phyloP scores from a whole-genome alignment of 2,329 filamentous ascomycete species.

The Chaetomiaceae sp. region DNA sequence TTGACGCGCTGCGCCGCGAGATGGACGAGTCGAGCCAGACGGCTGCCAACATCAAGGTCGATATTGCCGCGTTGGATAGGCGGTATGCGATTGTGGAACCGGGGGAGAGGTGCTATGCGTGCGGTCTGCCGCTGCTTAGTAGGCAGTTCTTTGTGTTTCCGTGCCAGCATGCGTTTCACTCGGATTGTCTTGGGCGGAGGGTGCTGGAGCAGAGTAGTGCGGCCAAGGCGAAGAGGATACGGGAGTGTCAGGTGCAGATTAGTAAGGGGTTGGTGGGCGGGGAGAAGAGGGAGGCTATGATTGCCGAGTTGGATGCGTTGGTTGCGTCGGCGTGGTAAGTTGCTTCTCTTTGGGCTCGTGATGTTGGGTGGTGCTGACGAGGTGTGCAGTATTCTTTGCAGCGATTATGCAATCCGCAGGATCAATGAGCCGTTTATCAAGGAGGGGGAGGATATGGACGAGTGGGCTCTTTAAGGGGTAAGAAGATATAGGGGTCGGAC shows the following conservation, averaged over 20 bases:
- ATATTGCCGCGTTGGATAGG: conserved; percentile 79
- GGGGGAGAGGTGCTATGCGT: conserved; percentile 89
- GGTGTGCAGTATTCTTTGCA: conserved; percentile 72
- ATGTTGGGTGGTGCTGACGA: not conserved
- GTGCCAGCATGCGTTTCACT: conserved; percentile 96
- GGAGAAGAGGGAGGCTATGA: conserved; percentile 71
- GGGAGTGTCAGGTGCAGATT: conserved; percentile 79
- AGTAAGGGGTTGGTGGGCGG: conserved; percentile 69
- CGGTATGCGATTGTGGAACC: conserved; percentile 96
- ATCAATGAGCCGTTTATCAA: conserved; percentile 91
- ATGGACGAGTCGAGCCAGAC: conserved; percentile 94
- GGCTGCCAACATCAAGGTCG: conserved; percentile 82
- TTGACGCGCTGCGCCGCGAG: conserved; percentile 81
- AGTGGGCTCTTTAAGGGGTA: conserved; percentile 59
- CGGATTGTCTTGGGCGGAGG: conserved; percentile 82
- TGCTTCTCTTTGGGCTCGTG: conserved; percentile 5
- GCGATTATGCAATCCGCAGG: conserved; percentile 88
- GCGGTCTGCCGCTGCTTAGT: conserved; percentile 77
- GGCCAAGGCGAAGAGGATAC: conserved; percentile 72
- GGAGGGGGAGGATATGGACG: conserved; percentile 65
- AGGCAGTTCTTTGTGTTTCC: conserved; percentile 97
- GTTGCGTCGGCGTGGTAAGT: conserved; percentile 83
- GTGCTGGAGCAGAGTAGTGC: conserved; percentile 78
- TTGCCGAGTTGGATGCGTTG: conserved; percentile 85
- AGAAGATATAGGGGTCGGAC: not conserved